Evolutionary conservation across 2,329 filamentous ascomycete genomes (phyloP).

Genomic region (Bertia moriformis): DNA sequence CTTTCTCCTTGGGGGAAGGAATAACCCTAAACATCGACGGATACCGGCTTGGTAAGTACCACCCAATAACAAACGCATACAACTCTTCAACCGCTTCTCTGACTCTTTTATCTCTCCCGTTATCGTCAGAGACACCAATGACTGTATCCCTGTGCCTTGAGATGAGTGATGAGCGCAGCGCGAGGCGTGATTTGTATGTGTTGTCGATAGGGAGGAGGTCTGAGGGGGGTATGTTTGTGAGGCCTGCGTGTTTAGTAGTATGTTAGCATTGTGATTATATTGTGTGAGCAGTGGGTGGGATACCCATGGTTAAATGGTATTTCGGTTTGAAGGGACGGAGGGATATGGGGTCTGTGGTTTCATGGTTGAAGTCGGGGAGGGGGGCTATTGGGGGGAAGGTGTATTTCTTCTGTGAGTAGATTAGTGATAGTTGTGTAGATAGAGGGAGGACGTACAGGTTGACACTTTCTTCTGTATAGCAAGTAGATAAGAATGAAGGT

Average conservation of each 20-base stretch:
- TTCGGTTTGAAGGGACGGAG: slow-evolving; percentile 33
- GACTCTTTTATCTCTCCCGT: slow-evolving; percentile 10
- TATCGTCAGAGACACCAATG: slow-evolving; percentile 23
- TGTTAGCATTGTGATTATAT: not conserved
- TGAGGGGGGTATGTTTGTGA: not conserved
- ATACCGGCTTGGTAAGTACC: slow-evolving; percentile 31
- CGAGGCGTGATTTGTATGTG: not conserved
- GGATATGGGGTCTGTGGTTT: slow-evolving; percentile 17
- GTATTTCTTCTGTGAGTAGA: too few species aligned
- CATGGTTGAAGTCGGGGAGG: slow-evolving; percentile 27
- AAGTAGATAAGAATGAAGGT: too few species aligned
- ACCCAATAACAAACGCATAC: slow-evolving; percentile 28
- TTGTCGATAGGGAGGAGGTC: not conserved
- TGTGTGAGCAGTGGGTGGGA: not conserved
- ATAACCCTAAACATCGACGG: slow-evolving; percentile 30
- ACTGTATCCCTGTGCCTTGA: slow-evolving; percentile 19
- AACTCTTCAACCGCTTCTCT: slow-evolving; percentile 25
- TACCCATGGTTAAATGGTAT: slow-evolving; percentile 40
- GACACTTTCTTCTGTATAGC: too few species aligned
- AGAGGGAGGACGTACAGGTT: too few species aligned
- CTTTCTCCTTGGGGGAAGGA: slow-evolving; percentile 10
- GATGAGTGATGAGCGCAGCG: slow-evolving; percentile 7
- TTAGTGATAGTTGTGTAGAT: too few species aligned
- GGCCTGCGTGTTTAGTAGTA: not conserved
- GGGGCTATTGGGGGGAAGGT: slow-evolving; percentile 10